Conservation (phyloP, 208 protist genomes). For the Tritrichomonas musculus region DNA sequence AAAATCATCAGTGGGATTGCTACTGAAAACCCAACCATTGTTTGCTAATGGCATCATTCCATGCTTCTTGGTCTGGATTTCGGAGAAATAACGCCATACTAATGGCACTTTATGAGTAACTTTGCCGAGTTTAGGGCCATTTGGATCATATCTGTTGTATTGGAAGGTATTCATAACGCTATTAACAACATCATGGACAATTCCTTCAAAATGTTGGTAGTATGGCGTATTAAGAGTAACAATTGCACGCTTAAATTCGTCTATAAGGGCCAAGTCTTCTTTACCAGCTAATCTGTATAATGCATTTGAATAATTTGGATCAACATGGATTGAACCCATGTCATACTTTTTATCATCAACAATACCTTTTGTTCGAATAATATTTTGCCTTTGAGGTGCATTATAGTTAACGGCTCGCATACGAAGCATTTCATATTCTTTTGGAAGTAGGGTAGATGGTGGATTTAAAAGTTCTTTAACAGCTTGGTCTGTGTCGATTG, state of each 20-base stretch:
- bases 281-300: neutral
- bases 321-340: neutral
- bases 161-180: neutral
- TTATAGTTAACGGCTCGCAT: neutral
- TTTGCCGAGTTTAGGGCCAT: neutral
- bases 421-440: neutral
- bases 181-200: neutral
- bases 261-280: neutral
- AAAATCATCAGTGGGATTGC: conserved; percentile 18
- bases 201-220: neutral
- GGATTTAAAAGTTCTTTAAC: neutral
- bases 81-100: neutral
- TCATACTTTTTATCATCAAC: neutral
- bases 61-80: neutral
- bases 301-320: neutral
- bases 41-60: neutral
- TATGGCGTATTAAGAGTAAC: neutral
- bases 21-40: neutral
- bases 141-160: neutral
- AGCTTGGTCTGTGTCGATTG: neutral
- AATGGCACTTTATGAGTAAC: neutral
- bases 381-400: neutral
- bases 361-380: neutral
- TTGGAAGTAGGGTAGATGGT: neutral
- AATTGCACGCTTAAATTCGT: neutral